A percentile compares a stretch with the other conserved stretches of the same genome.
Conservation (phyloP, 1,139 yeast genomes). For the Pichia cactophila region DNA sequence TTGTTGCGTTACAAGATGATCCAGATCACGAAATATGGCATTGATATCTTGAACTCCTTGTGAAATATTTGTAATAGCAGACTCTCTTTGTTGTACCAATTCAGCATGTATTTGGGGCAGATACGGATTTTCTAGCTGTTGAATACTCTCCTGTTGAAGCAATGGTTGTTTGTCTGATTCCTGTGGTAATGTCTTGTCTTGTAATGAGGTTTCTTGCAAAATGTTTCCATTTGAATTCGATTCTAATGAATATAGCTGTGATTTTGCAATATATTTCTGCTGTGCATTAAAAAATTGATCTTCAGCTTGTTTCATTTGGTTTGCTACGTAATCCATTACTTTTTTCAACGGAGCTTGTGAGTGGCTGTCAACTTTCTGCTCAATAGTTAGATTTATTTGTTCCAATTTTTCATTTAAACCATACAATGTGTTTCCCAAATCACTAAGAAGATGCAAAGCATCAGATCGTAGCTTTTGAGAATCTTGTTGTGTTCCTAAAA, state of each 20-base stretch:
- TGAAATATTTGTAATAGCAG: constrained; percentile 64
- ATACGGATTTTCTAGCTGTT: background rate
- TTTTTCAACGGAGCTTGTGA: background rate
- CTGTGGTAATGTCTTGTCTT: background rate
- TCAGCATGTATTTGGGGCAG: constrained; percentile 43
- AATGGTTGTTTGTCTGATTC: background rate
- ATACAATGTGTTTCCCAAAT: background rate
- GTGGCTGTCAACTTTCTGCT: background rate
- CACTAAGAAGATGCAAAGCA: background rate
- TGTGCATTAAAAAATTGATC: background rate
- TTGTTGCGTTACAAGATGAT: constrained; percentile 70
- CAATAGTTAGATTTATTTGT: background rate
- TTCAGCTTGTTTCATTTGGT: background rate
- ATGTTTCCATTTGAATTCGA: constrained; percentile 16
- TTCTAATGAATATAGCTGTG: constrained; percentile 25
- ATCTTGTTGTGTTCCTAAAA: background rate
- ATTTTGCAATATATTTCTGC: background rate
- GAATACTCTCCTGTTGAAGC: constrained; percentile 18
- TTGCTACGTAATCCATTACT: background rate
- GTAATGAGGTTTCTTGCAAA: background rate
- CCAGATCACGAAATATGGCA: constrained; percentile 74
- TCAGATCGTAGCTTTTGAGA: background rate
- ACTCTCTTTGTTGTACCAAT: constrained; percentile 63
- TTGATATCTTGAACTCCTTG: constrained; percentile 79
- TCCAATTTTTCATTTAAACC: background rate